phyloP scores from a whole-genome alignment of 441 rosid genomes.

The Euphorbia celastroides region DNA sequence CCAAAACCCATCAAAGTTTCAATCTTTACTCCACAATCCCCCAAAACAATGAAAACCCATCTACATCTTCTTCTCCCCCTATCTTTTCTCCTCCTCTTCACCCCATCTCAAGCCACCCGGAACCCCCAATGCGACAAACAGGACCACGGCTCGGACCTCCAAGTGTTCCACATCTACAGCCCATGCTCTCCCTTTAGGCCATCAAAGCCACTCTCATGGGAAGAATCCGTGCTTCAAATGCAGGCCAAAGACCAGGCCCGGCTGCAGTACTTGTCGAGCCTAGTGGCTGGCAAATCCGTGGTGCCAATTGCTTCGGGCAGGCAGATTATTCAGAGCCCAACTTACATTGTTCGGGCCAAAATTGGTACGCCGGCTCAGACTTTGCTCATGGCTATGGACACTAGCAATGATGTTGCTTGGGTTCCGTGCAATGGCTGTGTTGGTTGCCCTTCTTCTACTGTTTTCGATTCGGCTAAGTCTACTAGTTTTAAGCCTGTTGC shows the following conservation, averaged over 20 bases:
- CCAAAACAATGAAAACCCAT: too few species aligned
- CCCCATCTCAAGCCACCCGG: too few species aligned
- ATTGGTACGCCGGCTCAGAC: slow-evolving; percentile 79
- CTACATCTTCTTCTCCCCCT: too few species aligned
- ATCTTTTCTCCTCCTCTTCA: too few species aligned
- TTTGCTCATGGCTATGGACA: slow-evolving; percentile 82
- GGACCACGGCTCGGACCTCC: slow-evolving; percentile 39
- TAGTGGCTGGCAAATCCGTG: slow-evolving; percentile 30
- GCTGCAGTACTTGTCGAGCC: slow-evolving; percentile 35
- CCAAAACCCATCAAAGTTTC: too few species aligned
- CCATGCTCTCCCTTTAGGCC: slow-evolving; percentile 56
- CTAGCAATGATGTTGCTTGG: slow-evolving; percentile 79
- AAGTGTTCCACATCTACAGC: slow-evolving; percentile 51
- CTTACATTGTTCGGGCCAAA: slow-evolving; percentile 65
- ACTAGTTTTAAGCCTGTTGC: slow-evolving; percentile 49
- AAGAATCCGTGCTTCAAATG: slow-evolving; percentile 42
- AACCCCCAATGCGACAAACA: too few species aligned
- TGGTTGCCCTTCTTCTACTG: slow-evolving; percentile 57
- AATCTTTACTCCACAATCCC: too few species aligned
- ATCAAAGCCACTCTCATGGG: slow-evolving; percentile 39
- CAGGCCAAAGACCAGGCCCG: slow-evolving; percentile 52
- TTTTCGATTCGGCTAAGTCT: slow-evolving; percentile 46
- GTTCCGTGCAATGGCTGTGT: slow-evolving; percentile 68
- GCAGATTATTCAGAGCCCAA: slow-evolving; percentile 40
- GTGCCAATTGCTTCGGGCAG: slow-evolving; percentile 58